Evolutionary conservation across 257 asterid species (phyloP).

Genomic region (Marsdenia floribunda): DNA sequence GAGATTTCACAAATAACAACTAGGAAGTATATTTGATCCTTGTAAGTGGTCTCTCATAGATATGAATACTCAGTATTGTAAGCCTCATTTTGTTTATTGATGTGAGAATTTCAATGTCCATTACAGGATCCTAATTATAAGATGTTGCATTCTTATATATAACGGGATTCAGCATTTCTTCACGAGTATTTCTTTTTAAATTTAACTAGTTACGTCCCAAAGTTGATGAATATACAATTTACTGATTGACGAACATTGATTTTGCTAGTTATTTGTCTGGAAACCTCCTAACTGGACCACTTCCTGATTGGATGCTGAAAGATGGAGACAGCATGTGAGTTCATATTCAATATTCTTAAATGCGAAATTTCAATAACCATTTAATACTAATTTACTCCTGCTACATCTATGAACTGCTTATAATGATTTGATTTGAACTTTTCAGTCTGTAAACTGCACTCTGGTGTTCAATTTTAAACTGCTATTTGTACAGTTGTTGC

Average conservation of each 20-base stretch:
- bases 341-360: background rate
- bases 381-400: background rate
- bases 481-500: background rate
- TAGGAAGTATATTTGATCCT: background rate
- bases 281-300: slow-evolving; percentile 41
- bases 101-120: background rate
- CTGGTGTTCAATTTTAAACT: background rate
- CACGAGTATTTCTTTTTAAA: background rate
- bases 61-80: background rate
- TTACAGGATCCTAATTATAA: background rate
- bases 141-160: background rate
- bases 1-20: background rate
- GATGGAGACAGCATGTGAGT: slow-evolving; percentile 36
- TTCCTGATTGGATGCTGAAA: slow-evolving; percentile 51
- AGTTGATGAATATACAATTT: background rate
- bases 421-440: background rate
- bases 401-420: background rate
- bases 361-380: background rate
- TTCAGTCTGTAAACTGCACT: background rate
- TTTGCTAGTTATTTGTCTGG: slow-evolving; percentile 54
- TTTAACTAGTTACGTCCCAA: background rate
- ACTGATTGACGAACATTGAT: slow-evolving; percentile 15
- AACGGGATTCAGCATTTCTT: background rate
- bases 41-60: background rate
- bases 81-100: background rate